phyloP scores from a whole-genome alignment of 2,329 filamentous ascomycete species.

The Zymoseptoria crescenta region DNA sequence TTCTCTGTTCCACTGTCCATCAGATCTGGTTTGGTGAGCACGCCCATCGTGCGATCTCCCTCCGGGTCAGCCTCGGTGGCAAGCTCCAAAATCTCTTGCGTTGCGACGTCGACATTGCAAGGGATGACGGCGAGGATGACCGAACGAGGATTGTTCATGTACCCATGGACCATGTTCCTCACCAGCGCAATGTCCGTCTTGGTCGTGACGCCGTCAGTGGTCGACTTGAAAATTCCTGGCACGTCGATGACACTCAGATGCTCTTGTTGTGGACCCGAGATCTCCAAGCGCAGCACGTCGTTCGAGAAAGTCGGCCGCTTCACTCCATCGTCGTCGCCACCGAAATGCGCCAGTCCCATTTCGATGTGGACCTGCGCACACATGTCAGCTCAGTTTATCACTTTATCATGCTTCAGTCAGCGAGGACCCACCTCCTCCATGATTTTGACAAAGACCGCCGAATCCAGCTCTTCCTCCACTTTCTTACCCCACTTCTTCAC shows the following conservation, averaged over 20 bases:
- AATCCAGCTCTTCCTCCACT: constrained; percentile 9
- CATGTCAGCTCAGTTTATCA: neutral
- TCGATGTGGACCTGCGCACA: constrained; percentile 7
- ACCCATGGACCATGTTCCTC: constrained; percentile 31
- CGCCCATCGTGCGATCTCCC: constrained; percentile 30
- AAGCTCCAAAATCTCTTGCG: constrained; percentile 39
- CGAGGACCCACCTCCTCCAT: constrained; percentile 15
- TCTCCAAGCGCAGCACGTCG: constrained; percentile 24
- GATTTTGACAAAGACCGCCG: constrained; percentile 15
- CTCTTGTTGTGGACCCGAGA: constrained; percentile 22
- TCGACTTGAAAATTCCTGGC: constrained; percentile 29
- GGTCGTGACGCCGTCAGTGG: constrained; percentile 29
- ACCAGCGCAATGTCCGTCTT: constrained; percentile 34
- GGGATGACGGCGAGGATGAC: constrained; percentile 40
- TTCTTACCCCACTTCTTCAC: constrained; percentile 8
- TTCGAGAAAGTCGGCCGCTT: constrained; percentile 21
- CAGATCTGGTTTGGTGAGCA: constrained; percentile 33
- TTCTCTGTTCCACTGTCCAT: constrained; percentile 24
- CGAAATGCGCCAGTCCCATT: constrained; percentile 11
- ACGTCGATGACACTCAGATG: constrained; percentile 28
- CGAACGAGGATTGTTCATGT: constrained; percentile 35
- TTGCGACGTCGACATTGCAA: constrained; percentile 39
- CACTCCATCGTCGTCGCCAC: neutral
- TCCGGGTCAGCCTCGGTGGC: constrained; percentile 30
- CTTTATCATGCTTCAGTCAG: neutral